These are phyloP conservation scores for Botrytis byssoidea DNA, from an alignment of 2,329 filamentous ascomycete species.

Conservation along the genomic window DNA sequence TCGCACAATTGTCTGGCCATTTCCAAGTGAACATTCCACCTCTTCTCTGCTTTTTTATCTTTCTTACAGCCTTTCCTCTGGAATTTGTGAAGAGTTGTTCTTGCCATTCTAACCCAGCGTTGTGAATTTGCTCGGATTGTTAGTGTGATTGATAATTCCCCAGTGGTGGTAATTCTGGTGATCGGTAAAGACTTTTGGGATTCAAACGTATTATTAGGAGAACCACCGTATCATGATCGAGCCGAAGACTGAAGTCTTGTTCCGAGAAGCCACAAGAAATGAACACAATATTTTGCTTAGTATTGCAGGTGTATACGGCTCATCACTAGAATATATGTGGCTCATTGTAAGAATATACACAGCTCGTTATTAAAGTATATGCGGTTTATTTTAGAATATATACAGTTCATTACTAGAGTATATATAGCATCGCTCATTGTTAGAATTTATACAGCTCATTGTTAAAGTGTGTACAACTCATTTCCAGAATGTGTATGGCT, in stretches of 20 bases:
- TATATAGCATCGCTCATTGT: background rate
- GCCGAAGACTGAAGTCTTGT: background rate
- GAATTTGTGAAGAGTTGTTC: accelerated
- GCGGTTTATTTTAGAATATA: too few relatives aligned
- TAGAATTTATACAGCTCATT: background rate
- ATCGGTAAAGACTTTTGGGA: accelerated
- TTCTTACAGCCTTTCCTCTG: background rate
- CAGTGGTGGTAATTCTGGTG: background rate
- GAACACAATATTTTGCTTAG: background rate
- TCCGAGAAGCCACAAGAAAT: background rate
- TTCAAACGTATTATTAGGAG: background rate
- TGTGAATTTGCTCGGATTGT: background rate
- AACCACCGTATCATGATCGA: background rate
- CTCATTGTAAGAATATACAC: background rate
- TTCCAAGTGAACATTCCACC: background rate
- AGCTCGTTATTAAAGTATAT: background rate
- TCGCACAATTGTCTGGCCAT: accelerated
- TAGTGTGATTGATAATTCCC: background rate
- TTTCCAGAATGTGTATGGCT: too few relatives aligned
- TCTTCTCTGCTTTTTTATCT: background rate
- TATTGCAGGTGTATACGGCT: too few relatives aligned
- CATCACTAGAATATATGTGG: background rate
- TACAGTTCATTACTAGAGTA: background rate
- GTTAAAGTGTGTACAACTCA: background rate
- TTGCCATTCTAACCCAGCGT: background rate